Percentiles rank a stretch among this genome's conserved stretches.
Conservation (phyloP, 345 rosid genomes). For the Eucalyptus decipiens region DNA sequence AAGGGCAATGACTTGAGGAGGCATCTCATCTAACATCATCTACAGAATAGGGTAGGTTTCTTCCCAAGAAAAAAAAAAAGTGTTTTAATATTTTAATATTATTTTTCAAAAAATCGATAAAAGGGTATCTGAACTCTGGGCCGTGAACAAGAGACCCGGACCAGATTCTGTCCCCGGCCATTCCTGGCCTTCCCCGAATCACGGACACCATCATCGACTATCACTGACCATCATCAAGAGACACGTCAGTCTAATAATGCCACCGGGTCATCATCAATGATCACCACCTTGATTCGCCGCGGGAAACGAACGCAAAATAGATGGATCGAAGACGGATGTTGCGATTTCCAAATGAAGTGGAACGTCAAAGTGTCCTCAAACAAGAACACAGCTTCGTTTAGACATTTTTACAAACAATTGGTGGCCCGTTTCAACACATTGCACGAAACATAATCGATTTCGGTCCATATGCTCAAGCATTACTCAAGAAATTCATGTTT, state of each 20-base stretch:
- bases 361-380: no score
- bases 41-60: neutral
- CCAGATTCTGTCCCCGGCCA: no score
- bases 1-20: no score
- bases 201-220: no score
- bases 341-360: neutral
- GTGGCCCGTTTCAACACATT: neutral
- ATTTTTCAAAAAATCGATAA: neutral
- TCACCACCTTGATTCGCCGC: neutral
- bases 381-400: no score
- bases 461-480: neutral
- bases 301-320: neutral
- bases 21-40: neutral
- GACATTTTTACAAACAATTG: neutral
- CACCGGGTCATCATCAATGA: neutral
- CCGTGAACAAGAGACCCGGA: neutral
- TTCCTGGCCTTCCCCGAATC: no score
- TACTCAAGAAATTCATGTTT: neutral
- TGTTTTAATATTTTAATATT: no score
- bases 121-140: neutral
- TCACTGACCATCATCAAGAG: neutral
- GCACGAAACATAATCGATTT: neutral
- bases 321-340: neutral
- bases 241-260: neutral
- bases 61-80: neutral